Evolutionary conservation across 2,329 filamentous ascomycete species (phyloP).

Genomic region (Ophiostoma pallidulum): DNA sequence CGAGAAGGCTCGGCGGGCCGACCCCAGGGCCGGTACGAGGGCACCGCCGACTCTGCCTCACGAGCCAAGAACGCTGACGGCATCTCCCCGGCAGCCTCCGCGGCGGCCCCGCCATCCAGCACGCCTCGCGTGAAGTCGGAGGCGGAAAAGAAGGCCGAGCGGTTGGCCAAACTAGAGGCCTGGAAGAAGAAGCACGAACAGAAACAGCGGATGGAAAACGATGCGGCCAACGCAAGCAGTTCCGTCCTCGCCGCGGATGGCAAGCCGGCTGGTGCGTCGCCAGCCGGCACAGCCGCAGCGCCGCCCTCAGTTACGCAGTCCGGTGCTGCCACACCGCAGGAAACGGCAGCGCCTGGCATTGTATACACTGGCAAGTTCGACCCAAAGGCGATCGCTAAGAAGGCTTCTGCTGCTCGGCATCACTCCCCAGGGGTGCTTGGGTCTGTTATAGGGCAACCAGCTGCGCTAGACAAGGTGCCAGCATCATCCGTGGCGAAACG

Average conservation of each 20-base stretch:
- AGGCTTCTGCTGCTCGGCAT: constrained; percentile 53
- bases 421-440: constrained; percentile 46
- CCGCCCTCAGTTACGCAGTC: not conserved
- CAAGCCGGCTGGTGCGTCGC: constrained; percentile 41
- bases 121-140: constrained; percentile 45
- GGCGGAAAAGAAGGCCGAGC: constrained; percentile 68
- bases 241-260: constrained; percentile 68
- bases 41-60: constrained; percentile 44
- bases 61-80: not conserved
- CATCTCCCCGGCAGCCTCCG: not conserved
- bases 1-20: constrained; percentile 64
- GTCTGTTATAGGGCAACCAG: constrained; percentile 27
- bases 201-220: constrained; percentile 62
- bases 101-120: not conserved
- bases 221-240: constrained; percentile 37
- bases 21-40: constrained; percentile 54
- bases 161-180: constrained; percentile 71
- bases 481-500: not conserved
- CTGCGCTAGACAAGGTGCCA: not conserved
- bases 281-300: constrained; percentile 25
- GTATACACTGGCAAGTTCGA: constrained; percentile 74
- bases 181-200: constrained; percentile 88
- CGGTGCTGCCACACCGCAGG: not conserved
- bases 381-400: constrained; percentile 77
- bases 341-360: constrained; percentile 40